Evolutionary conservation across 352 stramenopile species (phyloP).

Genomic region (Phytophthora ramorum): DNA sequence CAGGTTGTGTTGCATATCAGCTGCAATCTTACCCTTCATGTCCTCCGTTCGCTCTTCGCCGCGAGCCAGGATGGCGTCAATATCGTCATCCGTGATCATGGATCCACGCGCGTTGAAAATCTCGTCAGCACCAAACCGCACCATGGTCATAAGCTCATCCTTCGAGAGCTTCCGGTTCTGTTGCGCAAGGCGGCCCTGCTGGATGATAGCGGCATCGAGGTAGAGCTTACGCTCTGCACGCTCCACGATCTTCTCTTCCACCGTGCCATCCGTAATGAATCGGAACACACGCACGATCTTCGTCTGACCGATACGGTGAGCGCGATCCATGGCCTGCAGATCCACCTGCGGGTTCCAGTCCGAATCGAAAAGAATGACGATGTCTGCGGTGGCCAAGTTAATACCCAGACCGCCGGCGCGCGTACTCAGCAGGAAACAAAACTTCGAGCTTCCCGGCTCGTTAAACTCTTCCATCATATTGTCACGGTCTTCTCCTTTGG

Average conservation of each 20-base stretch:
- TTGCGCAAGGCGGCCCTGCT: conserved; percentile 96
- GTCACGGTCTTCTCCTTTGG: conserved; percentile 88
- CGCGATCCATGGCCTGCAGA: conserved; percentile 98
- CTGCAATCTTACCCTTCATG: conserved; percentile 89
- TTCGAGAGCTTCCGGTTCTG: conserved; percentile 94
- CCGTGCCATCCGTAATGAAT: conserved; percentile 97
- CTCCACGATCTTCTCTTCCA: conserved; percentile 99
- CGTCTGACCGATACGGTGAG: conserved; percentile 98
- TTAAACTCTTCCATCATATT: conserved; percentile 99
- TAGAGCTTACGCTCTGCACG: conserved; percentile 98
- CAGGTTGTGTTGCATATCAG: conserved; percentile 96
- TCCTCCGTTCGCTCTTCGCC: conserved; percentile 91
- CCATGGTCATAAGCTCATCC: conserved; percentile 98
- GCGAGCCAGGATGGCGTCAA: conserved; percentile 92
- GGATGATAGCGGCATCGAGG: conserved; percentile 98
- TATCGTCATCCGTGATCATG: conserved; percentile 94
- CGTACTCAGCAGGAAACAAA: conserved; percentile 98
- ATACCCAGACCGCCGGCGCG: conserved; percentile 97
- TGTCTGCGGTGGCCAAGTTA: conserved; percentile 99
- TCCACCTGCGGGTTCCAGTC: conserved; percentile 99
- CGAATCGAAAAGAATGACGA: conserved; percentile 98
- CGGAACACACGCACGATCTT: conserved; percentile 99
- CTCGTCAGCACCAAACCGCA: conserved; percentile 90
- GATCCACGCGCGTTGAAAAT: conserved; percentile 90
- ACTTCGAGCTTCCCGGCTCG: conserved; percentile 94